Conservation (phyloP, 1,284 basidiomycete genomes). For the Blastosporella zonata region DNA sequence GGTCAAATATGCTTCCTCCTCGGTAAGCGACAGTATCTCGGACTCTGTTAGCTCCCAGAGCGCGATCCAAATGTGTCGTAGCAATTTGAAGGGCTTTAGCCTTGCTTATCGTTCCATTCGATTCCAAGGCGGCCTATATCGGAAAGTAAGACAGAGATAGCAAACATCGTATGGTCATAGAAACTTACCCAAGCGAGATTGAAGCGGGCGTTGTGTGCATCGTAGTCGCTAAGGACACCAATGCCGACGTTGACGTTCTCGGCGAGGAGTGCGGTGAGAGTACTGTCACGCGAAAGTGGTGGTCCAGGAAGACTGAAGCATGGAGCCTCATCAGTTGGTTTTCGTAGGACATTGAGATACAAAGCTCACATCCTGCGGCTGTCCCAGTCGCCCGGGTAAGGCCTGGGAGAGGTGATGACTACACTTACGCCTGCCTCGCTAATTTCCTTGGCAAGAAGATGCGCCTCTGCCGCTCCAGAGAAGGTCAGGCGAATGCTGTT, state of each 20-base stretch:
- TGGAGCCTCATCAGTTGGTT: neutral
- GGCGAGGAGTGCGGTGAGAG: constrained; percentile 49
- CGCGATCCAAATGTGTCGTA: constrained; percentile 56
- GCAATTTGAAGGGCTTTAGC: constrained; percentile 56
- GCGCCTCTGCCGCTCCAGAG: constrained; percentile 66
- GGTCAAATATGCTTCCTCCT: constrained; percentile 50
- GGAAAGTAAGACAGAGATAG: neutral
- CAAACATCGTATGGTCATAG: neutral
- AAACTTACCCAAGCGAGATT: constrained; percentile 63
- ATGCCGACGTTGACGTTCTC: constrained; percentile 70
- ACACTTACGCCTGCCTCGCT: constrained; percentile 63
- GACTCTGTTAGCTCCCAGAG: constrained; percentile 40
- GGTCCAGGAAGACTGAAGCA: constrained; percentile 59
- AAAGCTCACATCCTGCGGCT: constrained; percentile 46
- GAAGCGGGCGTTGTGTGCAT: constrained; percentile 65
- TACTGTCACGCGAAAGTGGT: constrained; percentile 58
- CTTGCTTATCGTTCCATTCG: constrained; percentile 44
- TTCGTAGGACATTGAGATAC: neutral
- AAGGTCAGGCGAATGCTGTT: constrained; percentile 47
- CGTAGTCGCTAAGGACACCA: constrained; percentile 58
- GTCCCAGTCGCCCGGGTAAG: constrained; percentile 67
- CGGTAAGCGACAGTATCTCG: constrained; percentile 64
- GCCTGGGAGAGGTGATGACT: constrained; percentile 56
- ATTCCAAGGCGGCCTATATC: constrained; percentile 34
- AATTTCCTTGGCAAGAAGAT: constrained; percentile 66